A percentile compares a stretch with the other conserved stretches of the same genome.
These are phyloP conservation scores for Saccharomycopsis amapae DNA, from an alignment of 805 yeast species.

Conservation along the genomic window DNA sequence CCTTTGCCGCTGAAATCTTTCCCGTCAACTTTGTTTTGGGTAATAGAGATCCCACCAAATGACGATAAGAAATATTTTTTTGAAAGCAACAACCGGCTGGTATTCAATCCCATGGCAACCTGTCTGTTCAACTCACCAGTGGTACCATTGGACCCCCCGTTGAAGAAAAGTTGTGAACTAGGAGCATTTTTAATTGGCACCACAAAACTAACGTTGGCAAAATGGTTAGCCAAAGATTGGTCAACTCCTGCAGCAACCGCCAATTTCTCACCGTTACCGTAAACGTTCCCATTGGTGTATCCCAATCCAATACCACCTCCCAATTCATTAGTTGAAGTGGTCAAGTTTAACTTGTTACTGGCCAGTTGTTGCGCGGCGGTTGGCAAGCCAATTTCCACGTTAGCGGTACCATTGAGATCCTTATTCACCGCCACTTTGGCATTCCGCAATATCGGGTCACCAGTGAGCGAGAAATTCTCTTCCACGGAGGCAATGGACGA, in stretches of 20 bases:
- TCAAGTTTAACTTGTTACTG: slow-evolving; percentile 1
- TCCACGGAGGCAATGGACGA: slow-evolving; percentile 3
- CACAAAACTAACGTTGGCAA: neutral
- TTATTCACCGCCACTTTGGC: neutral
- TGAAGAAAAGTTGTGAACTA: neutral
- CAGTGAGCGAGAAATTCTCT: too few relatives aligned
- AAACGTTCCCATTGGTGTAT: slow-evolving; percentile 8
- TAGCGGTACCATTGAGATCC: too few relatives aligned
- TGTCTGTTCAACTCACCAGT: neutral
- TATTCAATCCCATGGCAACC: neutral
- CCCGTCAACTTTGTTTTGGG: slow-evolving; percentile 2
- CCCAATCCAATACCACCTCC: slow-evolving; percentile 9
- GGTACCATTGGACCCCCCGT: neutral
- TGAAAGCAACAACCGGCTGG: neutral
- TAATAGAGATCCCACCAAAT: slow-evolving; percentile 9
- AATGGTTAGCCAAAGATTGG: neutral
- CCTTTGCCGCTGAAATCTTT: slow-evolving; percentile 7
- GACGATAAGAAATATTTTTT: neutral
- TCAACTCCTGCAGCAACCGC: neutral
- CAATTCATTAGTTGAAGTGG: slow-evolving; percentile 6
- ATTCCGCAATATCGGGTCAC: too few relatives aligned
- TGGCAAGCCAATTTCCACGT: neutral
- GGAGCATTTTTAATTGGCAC: slow-evolving; percentile 3
- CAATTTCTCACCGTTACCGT: slow-evolving; percentile 16
- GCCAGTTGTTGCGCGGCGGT: neutral